Percentiles rank a stretch among this genome's conserved stretches.
Conservation (phyloP, 2,329 filamentous ascomycete species). For the Colletotrichum plurivorum region DNA sequence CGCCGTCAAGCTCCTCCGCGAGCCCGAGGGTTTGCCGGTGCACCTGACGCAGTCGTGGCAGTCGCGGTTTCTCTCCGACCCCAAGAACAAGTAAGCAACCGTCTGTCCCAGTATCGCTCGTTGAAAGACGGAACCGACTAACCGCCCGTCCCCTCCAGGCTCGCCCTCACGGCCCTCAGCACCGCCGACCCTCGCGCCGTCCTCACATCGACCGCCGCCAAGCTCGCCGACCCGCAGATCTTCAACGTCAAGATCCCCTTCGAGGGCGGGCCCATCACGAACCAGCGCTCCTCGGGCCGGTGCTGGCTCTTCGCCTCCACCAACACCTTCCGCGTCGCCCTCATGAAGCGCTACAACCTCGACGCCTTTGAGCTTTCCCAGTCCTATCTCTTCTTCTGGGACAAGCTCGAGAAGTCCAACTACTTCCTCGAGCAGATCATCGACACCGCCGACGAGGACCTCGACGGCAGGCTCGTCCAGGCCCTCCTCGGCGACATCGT, state of each 20-base stretch:
- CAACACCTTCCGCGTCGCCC: constrained; percentile 90
- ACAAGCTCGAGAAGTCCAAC: constrained; percentile 93
- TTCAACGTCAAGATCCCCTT: constrained; percentile 88
- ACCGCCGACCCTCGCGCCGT: constrained; percentile 76
- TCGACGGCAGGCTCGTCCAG: constrained; percentile 82
- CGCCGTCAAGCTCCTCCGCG: constrained; percentile 55
- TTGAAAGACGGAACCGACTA: neutral
- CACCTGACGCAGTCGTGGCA: constrained; percentile 71
- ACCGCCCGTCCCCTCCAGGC: constrained; percentile 58
- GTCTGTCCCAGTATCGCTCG: neutral
- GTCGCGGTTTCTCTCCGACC: constrained; percentile 72
- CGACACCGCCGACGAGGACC: constrained; percentile 77
- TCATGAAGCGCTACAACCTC: constrained; percentile 87
- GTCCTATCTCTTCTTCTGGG: constrained; percentile 91
- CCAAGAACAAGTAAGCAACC: constrained; percentile 71
- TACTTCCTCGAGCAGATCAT: constrained; percentile 90
- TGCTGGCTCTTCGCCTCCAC: constrained; percentile 95
- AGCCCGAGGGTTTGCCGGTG: constrained; percentile 65
- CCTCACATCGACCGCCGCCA: constrained; percentile 73
- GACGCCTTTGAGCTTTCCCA: constrained; percentile 89
- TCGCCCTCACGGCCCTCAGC: constrained; percentile 82
- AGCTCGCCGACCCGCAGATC: constrained; percentile 80
- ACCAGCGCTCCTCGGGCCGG: constrained; percentile 84
- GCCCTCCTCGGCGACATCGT: constrained; percentile 77
- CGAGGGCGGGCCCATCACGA: constrained; percentile 87